phyloP scores from a whole-genome alignment of 352 stramenopile genomes.

The Aphanomyces invadans region DNA sequence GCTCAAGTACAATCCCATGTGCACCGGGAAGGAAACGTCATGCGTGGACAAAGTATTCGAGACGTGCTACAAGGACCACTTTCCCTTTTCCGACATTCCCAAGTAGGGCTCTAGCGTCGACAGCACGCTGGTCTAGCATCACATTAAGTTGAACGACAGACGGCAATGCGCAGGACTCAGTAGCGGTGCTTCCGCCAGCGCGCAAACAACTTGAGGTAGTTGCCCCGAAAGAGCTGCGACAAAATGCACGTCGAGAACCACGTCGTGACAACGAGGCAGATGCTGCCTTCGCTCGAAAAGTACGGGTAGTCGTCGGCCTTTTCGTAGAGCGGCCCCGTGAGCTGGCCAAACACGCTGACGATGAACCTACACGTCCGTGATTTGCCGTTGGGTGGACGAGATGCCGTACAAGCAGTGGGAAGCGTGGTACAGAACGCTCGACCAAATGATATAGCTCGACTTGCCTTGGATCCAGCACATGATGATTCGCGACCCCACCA shows the following conservation, averaged over 20 bases:
- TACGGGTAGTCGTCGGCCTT: slow-evolving; percentile 76
- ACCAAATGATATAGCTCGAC: slow-evolving; percentile 84
- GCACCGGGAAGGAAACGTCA: slow-evolving; percentile 38
- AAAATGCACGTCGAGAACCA: slow-evolving; percentile 87
- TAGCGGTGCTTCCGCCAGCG: slow-evolving; percentile 18
- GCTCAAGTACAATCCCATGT: slow-evolving; percentile 62
- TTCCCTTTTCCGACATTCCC: slow-evolving; percentile 76
- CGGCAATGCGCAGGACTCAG: not conserved
- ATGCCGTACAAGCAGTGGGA: slow-evolving; percentile 85
- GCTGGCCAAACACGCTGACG: slow-evolving; percentile 79
- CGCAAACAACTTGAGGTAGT: slow-evolving; percentile 57
- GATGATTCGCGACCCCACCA: slow-evolving; percentile 79
- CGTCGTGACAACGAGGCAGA: slow-evolving; percentile 76
- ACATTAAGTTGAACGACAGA: not conserved
- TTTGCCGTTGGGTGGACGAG: not conserved
- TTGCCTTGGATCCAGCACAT: slow-evolving; percentile 89
- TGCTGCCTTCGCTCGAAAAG: slow-evolving; percentile 75
- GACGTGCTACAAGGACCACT: slow-evolving; percentile 77
- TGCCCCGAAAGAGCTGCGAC: slow-evolving; percentile 80
- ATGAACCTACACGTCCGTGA: slow-evolving; percentile 52
- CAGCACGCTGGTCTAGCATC: too few relatives aligned
- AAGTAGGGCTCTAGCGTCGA: slow-evolving; percentile 28
- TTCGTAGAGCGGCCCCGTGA: slow-evolving; percentile 75
- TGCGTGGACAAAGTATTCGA: slow-evolving; percentile 38
- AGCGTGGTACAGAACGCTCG: slow-evolving; percentile 76